These are phyloP conservation scores for Pinus taeda DNA, from an alignment of 75 land plant genomes.

Conservation along the genomic window DNA sequence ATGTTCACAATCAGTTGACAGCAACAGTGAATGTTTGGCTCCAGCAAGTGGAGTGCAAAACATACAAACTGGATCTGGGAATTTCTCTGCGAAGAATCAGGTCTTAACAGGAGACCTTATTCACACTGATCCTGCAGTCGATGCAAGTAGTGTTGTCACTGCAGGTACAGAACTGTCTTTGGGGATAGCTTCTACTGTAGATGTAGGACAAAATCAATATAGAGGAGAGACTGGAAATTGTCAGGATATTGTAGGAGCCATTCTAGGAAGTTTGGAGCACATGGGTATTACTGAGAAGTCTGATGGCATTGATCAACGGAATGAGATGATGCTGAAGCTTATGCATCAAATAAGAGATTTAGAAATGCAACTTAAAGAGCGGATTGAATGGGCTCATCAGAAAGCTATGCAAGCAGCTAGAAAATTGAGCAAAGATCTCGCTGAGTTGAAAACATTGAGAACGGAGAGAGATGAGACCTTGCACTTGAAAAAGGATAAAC, in stretches of 20 bases:
- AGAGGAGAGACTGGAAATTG: conserved; percentile 10
- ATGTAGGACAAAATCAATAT: conserved; percentile 17
- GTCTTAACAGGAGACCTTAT: not conserved
- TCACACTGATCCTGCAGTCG: not conserved
- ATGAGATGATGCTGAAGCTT: conserved; percentile 52
- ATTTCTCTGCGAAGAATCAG: conserved; percentile 16
- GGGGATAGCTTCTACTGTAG: conserved; percentile 15
- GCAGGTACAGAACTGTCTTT: conserved; percentile 14
- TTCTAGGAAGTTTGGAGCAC: conserved; percentile 33
- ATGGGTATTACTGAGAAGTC: conserved; percentile 38
- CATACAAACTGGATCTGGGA: conserved; percentile 20
- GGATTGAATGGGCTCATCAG: conserved; percentile 83
- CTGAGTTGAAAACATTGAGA: conserved; percentile 69
- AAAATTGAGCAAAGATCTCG: conserved; percentile 69
- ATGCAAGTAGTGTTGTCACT: not conserved
- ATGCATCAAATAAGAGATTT: conserved; percentile 58
- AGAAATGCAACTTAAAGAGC: conserved; percentile 70
- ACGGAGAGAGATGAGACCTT: conserved; percentile 72
- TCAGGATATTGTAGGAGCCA: conserved; percentile 27
- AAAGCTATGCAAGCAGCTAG: conserved; percentile 88
- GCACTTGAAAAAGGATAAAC: conserved; percentile 61
- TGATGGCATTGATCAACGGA: conserved; percentile 26
- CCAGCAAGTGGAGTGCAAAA: conserved; percentile 25
- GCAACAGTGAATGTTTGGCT: not conserved
- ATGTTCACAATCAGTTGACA: not conserved